Conservation (phyloP, 2,329 filamentous ascomycete genomes). For the Fusarium poae region DNA sequence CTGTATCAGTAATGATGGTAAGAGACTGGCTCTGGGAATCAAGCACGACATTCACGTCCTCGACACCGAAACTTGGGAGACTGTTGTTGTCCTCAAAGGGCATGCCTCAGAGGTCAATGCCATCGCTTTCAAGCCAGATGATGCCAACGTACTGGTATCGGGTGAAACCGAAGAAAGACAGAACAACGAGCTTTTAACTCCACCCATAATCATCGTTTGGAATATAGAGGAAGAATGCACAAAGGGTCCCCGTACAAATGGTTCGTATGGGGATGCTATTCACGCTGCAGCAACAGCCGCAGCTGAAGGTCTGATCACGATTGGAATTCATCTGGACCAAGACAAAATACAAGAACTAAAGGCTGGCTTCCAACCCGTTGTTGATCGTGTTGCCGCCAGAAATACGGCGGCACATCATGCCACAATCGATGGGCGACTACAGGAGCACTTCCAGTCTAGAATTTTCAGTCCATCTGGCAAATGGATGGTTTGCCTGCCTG, state of each 20-base stretch:
- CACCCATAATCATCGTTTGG: constrained; percentile 23
- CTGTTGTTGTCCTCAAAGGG: constrained; percentile 17
- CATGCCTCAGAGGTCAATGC: constrained; percentile 5
- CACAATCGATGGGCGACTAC: constrained; percentile 10
- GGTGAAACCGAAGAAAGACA: not conserved
- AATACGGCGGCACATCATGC: not conserved
- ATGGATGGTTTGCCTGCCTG: constrained; percentile 11
- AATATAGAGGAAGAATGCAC: constrained; percentile 6
- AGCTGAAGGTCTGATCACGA: not conserved
- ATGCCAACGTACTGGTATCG: constrained; percentile 9
- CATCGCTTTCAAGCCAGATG: constrained; percentile 10
- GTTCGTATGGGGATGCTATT: not conserved
- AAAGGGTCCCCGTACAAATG: not conserved
- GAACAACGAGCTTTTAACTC: not conserved
- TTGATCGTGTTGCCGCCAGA: constrained; percentile 2
- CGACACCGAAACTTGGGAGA: constrained; percentile 13
- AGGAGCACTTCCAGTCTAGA: not conserved
- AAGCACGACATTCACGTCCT: constrained; percentile 17
- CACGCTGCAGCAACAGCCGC: not conserved
- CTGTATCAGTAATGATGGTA: constrained; percentile 8
- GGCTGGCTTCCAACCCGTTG: not conserved
- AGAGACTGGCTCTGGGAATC: constrained; percentile 10
- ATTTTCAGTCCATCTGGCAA: constrained; percentile 24
- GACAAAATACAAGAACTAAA: not conserved
- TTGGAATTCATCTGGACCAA: not conserved